A percentile compares a stretch with the other conserved stretches of the same genome.
phyloP scores from a whole-genome alignment of 805 yeast species.

The Zygotorulaspora sp. region DNA sequence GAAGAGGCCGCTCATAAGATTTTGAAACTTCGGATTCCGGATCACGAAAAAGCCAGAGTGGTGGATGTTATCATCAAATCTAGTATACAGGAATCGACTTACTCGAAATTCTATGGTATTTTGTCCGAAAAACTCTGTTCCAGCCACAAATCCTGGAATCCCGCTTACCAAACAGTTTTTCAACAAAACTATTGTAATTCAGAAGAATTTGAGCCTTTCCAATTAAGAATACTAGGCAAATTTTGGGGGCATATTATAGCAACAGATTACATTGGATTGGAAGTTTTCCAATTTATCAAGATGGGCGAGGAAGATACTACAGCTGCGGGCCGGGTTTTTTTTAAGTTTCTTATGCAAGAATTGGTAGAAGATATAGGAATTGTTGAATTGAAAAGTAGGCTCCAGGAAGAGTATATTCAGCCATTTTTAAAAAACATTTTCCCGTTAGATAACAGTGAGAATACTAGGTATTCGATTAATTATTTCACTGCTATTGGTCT shows the following conservation, averaged over 20 bases:
- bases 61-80: conserved; percentile 73
- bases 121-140: conserved; percentile 62
- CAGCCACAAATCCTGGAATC: conserved; percentile 52
- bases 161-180: conserved; percentile 51
- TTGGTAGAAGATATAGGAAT: conserved; percentile 73
- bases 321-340: conserved; percentile 73
- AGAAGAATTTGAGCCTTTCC: conserved; percentile 66
- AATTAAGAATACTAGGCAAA: conserved; percentile 72
- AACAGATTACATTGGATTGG: conserved; percentile 63
- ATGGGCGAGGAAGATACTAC: conserved; percentile 70
- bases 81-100: conserved; percentile 80
- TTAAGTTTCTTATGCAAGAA: conserved; percentile 77
- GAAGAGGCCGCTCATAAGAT: conserved; percentile 92
- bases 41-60: conserved; percentile 46
- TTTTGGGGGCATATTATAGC: conserved; percentile 84
- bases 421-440: conserved; percentile 55
- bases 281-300: conserved; percentile 48
- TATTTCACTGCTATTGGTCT: conserved; percentile 90
- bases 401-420: conserved; percentile 49
- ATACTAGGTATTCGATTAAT: conserved; percentile 74
- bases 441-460: conserved; percentile 51
- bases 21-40: conserved; percentile 44
- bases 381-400: conserved; percentile 42
- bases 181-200: conserved; percentile 49
- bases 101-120: conserved; percentile 78